Conservation (phyloP, 169 alveolate genomes). For the Babesia sp. region DNA sequence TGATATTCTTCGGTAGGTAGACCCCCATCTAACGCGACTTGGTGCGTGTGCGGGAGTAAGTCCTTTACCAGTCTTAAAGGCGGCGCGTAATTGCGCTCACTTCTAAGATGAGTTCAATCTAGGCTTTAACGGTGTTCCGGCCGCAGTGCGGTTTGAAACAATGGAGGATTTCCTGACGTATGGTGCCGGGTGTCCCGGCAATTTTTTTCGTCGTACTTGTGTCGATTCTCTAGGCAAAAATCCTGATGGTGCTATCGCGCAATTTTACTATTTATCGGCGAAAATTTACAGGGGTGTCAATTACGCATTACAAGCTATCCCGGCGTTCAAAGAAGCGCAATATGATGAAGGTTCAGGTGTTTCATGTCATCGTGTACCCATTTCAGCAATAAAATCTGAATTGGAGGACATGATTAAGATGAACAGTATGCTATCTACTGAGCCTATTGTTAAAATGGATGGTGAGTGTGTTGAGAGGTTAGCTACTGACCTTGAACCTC, state of each 20-base stretch:
- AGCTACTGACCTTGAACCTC: neutral
- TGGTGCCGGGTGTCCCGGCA: neutral
- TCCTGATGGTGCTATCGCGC: constrained; percentile 39
- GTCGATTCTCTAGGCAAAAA: neutral
- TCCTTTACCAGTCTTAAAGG: neutral
- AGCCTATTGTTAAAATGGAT: neutral
- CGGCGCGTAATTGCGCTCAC: neutral
- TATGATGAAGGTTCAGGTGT: neutral
- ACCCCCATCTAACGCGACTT: neutral
- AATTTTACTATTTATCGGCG: constrained; percentile 13
- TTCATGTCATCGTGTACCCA: constrained; percentile 27
- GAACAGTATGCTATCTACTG: neutral
- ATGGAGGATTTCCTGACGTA: neutral
- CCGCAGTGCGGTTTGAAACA: neutral
- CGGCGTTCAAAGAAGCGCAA: neutral
- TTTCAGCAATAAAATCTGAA: constrained; percentile 18
- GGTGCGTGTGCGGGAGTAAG: neutral
- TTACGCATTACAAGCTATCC: constrained; percentile 5
- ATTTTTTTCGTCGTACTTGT: constrained; percentile 2
- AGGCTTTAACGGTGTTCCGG: neutral
- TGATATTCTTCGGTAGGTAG: neutral
- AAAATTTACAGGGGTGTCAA: constrained; percentile 14
- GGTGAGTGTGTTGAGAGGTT: neutral
- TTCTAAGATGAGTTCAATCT: neutral
- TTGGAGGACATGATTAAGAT: constrained; percentile 44